Conservation (phyloP, 352 stramenopile species). For the Phytophthora pluvialis region DNA sequence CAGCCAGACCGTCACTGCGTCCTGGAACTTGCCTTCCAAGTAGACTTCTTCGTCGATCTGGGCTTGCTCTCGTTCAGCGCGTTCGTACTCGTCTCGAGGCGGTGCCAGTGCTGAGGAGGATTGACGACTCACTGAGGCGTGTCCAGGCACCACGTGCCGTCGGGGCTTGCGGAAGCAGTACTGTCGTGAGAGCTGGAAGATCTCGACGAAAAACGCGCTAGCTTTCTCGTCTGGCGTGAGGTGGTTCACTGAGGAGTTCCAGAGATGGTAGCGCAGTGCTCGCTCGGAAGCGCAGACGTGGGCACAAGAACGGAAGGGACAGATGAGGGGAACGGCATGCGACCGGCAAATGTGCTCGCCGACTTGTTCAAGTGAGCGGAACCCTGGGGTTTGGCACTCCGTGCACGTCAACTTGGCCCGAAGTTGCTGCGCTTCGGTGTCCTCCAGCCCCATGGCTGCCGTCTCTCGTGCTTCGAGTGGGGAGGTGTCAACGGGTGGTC, state of each 20-base stretch:
- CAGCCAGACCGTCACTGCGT: conserved; percentile 57
- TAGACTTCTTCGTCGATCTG: conserved; percentile 66
- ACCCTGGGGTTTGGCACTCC: conserved; percentile 46
- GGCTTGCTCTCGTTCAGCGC: conserved; percentile 27
- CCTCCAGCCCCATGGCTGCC: conserved; percentile 48
- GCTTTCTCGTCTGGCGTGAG: conserved; percentile 60
- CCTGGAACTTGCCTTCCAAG: conserved; percentile 68
- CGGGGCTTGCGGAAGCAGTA: conserved; percentile 79
- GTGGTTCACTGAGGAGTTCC: conserved; percentile 64
- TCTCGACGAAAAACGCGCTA: conserved; percentile 75
- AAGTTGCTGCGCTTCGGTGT: conserved; percentile 33
- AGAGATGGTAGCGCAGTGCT: conserved; percentile 81
- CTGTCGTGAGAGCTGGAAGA: conserved; percentile 74
- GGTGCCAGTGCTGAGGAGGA: conserved; percentile 3
- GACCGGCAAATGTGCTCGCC: conserved; percentile 65
- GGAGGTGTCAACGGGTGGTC: conserved; percentile 51
- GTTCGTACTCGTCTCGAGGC: conserved; percentile 32
- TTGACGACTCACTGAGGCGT: conserved; percentile 8
- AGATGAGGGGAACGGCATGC: conserved; percentile 73
- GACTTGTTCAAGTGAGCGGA: conserved; percentile 34
- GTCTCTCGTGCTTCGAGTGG: conserved; percentile 47
- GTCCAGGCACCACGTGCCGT: conserved; percentile 48
- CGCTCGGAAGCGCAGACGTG: conserved; percentile 75
- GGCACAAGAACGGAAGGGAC: conserved; percentile 68
- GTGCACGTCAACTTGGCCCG: conserved; percentile 57